These are phyloP conservation scores for Colletotrichum gloeosporioides DNA, from an alignment of 2,329 filamentous ascomycete genomes.

Conservation along the genomic window DNA sequence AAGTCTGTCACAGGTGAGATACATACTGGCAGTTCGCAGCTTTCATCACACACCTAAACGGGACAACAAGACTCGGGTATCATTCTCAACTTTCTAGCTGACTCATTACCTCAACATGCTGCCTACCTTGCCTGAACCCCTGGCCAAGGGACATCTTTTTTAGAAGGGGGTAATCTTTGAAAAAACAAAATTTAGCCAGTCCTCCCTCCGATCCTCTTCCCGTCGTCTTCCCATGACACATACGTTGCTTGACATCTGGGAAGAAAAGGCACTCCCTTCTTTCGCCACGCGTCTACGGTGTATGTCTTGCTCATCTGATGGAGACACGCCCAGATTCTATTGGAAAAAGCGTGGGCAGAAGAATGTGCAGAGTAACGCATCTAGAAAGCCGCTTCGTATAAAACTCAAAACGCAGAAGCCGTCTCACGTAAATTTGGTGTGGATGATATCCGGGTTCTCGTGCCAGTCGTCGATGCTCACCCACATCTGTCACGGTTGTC, in stretches of 20 bases:
- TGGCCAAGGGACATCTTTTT: not conserved
- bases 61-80: slow-evolving; percentile 41
- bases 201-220: not conserved
- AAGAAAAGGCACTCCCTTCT: not conserved
- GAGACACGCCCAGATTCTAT: not conserved
- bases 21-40: not conserved
- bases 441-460: slow-evolving; percentile 98
- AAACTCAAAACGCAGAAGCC: not conserved
- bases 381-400: not conserved
- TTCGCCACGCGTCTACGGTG: not conserved
- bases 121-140: slow-evolving; percentile 1
- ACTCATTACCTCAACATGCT: slow-evolving; percentile 19
- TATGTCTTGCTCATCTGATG: not conserved
- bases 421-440: slow-evolving; percentile 88
- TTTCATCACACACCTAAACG: not conserved
- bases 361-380: not conserved
- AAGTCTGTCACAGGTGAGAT: not conserved
- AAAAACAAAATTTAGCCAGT: not conserved
- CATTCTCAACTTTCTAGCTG: slow-evolving; percentile 33
- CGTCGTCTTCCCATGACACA: not conserved
- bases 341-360: not conserved
- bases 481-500: slow-evolving; percentile 78
- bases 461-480: slow-evolving; percentile 99
- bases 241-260: not conserved
- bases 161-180: not conserved